Evolutionary conservation across 176 grass and related monocot species (phyloP), one percentile per base, ranked within the genome.

Genomic region (Alopecurus myosuroides): DNA sequence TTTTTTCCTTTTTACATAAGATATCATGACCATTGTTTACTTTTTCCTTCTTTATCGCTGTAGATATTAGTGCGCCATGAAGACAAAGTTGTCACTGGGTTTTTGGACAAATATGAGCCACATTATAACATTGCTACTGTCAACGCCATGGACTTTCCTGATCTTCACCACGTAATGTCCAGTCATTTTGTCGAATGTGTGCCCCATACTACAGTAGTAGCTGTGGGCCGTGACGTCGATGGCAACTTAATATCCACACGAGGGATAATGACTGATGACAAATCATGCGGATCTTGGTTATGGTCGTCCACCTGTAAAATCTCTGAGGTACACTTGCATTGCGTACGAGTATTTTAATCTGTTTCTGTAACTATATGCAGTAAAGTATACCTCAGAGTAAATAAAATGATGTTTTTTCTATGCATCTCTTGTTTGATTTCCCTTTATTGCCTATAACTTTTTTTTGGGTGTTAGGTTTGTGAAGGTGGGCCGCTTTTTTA

Each of bases 401-500:
- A n/a, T n/a, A n/a, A 40, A 30, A 33, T 34, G 23, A 15, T 55
- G 20, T 57, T 85, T 57, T 78, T 26, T 17, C 25, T 74, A 46
- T 85, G 34, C 17, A 53, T 46, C 19, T 77, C 26, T 78, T 77
- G 19, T 57, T 85, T 42, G 12, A 74, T 62, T 20, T 34, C 28
- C 2, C 66, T 30, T 78, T 77, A 28, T 56, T 85, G 36, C 20
- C 41, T 36, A 4, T 57, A 29, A 33, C 14, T 50, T 36, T 76
- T n/a, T n/a, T 84, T n/a, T 57, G 65, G 19, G 34, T 78, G 74
- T 25, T 46, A 85, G 83, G 74, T 3, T 56, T 85, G n/a, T 7
- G 37, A 85, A 58, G 83, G 83, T 35, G 83, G 83, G 49, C 55
- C 45, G 17, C 72, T 76, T 65, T 34, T 75, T 84, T 56, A 30